Evolutionary conservation across 2,329 filamentous ascomycete species (phyloP).

Genomic region (Fusarium sp.): DNA sequence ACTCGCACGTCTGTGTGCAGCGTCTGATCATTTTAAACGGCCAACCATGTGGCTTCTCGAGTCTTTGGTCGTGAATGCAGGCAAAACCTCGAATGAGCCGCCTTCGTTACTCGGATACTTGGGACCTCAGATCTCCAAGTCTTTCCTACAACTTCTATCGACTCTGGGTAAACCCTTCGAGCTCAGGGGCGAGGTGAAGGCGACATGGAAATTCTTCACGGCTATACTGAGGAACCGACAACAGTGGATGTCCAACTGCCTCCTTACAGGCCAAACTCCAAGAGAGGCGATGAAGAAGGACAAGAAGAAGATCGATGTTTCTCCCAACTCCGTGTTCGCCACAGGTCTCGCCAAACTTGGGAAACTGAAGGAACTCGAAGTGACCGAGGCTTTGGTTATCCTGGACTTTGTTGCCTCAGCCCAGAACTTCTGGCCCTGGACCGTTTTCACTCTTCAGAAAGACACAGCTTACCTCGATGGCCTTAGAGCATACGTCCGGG

Average conservation of each 20-base stretch:
- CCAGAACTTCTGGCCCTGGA: slow-evolving; percentile 97
- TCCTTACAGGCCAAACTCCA: slow-evolving; percentile 90
- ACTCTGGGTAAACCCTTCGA: slow-evolving; percentile 82
- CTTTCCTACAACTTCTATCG: slow-evolving; percentile 85
- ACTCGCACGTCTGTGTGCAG: slow-evolving; percentile 82
- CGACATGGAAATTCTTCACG: slow-evolving; percentile 88
- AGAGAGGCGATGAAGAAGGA: slow-evolving; percentile 77
- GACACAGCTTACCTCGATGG: slow-evolving; percentile 81
- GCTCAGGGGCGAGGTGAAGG: slow-evolving; percentile 73
- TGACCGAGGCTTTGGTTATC: slow-evolving; percentile 79
- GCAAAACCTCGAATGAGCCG: slow-evolving; percentile 78
- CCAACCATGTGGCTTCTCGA: slow-evolving; percentile 80
- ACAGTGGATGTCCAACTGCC: slow-evolving; percentile 95
- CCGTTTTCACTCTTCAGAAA: slow-evolving; percentile 82
- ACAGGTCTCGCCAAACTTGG: slow-evolving; percentile 80
- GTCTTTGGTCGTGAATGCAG: slow-evolving; percentile 78
- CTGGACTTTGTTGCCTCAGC: slow-evolving; percentile 90
- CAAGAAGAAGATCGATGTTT: slow-evolving; percentile 64
- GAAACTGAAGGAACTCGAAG: slow-evolving; percentile 74
- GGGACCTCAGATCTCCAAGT: slow-evolving; percentile 84
- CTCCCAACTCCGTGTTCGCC: slow-evolving; percentile 76
- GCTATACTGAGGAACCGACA: slow-evolving; percentile 90
- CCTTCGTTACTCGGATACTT: slow-evolving; percentile 95
- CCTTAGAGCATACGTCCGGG: slow-evolving; percentile 78
- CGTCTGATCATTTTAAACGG: slow-evolving; percentile 75